Conservation (phyloP, 441 rosid species). For the Daphne laureola region DNA sequence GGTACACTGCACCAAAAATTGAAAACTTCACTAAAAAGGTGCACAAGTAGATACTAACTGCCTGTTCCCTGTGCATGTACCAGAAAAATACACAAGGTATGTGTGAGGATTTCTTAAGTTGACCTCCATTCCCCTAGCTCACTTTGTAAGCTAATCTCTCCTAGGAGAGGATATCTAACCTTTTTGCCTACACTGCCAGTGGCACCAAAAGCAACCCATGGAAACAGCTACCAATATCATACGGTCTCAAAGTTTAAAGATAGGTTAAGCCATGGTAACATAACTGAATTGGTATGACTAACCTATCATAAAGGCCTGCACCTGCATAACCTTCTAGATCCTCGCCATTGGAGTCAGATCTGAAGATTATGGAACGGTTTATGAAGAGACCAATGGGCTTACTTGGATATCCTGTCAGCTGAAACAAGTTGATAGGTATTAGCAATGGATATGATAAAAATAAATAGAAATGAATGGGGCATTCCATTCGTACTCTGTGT, state of each 20-base stretch:
- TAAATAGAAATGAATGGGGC: not conserved
- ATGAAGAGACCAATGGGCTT: constrained; percentile 90
- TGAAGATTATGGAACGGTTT: constrained; percentile 77
- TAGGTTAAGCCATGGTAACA: too few relatives aligned
- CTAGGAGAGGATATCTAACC: not conserved
- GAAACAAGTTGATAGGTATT: constrained; percentile 18
- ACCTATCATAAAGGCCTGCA: constrained; percentile 99
- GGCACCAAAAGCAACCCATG: too few relatives aligned
- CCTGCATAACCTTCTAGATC: constrained; percentile 99
- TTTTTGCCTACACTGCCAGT: too few relatives aligned
- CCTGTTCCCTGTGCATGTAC: not conserved
- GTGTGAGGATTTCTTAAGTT: too few relatives aligned
- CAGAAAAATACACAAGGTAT: not conserved
- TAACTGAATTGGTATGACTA: constrained; percentile 13
- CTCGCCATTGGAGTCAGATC: constrained; percentile 98
- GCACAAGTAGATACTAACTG: not conserved
- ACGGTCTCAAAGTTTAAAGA: too few relatives aligned
- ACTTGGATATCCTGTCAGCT: constrained; percentile 96
- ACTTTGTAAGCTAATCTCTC: too few relatives aligned
- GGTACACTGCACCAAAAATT: constrained; percentile 61
- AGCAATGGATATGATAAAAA: constrained; percentile 6
- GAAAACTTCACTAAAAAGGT: not conserved
- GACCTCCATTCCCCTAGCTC: too few relatives aligned
- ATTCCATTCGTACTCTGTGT: too few relatives aligned
- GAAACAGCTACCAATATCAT: too few relatives aligned